Percentiles rank a stretch among this genome's conserved stretches.
Conservation (phyloP, 306 rosid species). For the Mucuna pruriens region DNA sequence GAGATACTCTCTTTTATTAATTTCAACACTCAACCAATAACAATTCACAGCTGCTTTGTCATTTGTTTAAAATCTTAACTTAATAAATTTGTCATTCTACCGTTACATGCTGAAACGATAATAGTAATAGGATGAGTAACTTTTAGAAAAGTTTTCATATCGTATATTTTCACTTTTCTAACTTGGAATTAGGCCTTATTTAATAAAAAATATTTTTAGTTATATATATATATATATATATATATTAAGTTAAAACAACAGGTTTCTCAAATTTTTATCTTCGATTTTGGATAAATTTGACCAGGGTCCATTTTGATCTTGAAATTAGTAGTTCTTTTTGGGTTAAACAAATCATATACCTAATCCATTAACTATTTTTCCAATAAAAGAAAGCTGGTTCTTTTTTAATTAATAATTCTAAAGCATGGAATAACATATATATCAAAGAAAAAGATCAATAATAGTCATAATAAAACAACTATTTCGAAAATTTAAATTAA, state of each 20-base stretch:
- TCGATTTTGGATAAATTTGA: no score
- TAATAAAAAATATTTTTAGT: no score
- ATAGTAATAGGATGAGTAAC: no score
- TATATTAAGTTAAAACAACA: no score
- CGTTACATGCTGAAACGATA: no score
- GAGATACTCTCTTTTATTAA: background rate
- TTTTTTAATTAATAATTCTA: background rate
- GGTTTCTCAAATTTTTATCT: no score
- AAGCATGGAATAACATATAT: background rate
- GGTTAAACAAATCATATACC: slow-evolving; percentile 1
- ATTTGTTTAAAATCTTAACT: background rate
- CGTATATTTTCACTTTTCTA: no score
- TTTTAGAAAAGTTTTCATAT: no score
- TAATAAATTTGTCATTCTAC: no score
- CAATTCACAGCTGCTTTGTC: background rate
- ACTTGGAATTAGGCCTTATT: no score
- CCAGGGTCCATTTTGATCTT: no score
- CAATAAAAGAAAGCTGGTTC: background rate
- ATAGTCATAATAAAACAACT: background rate
- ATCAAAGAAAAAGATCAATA: background rate
- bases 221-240: no score
- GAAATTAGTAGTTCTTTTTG: background rate
- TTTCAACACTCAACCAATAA: background rate
- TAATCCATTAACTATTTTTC: background rate
- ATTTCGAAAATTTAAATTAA: background rate